Percentiles rank a stretch among this genome's conserved stretches.
Conservation (phyloP, 2,329 filamentous ascomycete genomes). For the Neodidymelliopsis sp. region DNA sequence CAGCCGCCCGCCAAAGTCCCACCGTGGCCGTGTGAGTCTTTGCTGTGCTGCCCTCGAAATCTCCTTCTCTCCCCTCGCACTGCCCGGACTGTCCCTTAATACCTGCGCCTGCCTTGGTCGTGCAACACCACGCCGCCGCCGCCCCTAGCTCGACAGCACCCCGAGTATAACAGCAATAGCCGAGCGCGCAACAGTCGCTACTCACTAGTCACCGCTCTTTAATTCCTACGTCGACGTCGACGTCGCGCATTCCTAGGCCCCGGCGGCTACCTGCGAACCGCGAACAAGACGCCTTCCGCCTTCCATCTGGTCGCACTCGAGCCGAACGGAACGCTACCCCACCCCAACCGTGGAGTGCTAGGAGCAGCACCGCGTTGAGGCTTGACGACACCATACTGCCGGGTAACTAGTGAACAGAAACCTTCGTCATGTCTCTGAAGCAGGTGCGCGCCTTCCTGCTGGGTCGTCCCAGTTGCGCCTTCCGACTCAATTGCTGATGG, state of each 20-base stretch:
- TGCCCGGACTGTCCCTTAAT: constrained; percentile 33
- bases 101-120: constrained; percentile 24
- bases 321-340: constrained; percentile 28
- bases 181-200: constrained; percentile 17
- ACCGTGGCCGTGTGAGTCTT: constrained; percentile 38
- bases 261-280: constrained; percentile 38
- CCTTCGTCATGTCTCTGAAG: constrained; percentile 58
- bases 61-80: constrained; percentile 33
- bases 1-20: constrained; percentile 47
- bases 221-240: constrained; percentile 25
- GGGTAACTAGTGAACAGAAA: constrained; percentile 44
- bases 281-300: constrained; percentile 22
- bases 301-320: constrained; percentile 26
- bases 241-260: constrained; percentile 32
- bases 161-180: constrained; percentile 27
- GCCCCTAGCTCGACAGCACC: constrained; percentile 14
- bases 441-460: constrained; percentile 45
- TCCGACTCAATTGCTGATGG: constrained; percentile 37
- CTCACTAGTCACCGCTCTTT: constrained; percentile 21
- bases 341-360: constrained; percentile 38
- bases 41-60: constrained; percentile 38
- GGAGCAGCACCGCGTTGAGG: constrained; percentile 33
- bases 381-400: constrained; percentile 53
- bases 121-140: constrained; percentile 17
- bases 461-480: constrained; percentile 12